phyloP scores from a whole-genome alignment of 2,329 filamentous ascomycete species.

The Pseudogymnoascus sp. region DNA sequence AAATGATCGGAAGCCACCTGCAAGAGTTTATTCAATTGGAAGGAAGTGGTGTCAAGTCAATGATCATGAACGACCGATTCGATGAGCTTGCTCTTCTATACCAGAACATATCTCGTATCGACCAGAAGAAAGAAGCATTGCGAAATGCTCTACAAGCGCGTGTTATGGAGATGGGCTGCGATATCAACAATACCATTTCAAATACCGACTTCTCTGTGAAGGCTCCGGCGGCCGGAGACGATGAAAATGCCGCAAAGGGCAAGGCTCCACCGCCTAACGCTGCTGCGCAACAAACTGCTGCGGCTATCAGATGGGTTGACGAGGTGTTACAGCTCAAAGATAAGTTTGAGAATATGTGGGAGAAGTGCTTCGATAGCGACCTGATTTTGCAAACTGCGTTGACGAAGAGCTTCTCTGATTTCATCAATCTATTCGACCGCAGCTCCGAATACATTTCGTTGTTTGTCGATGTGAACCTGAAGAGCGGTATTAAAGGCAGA shows the following conservation, averaged over 20 bases:
- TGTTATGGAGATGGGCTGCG: conserved; percentile 70
- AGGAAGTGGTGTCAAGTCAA: conserved; percentile 71
- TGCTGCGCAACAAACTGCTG: conserved; percentile 71
- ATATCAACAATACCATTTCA: conserved; percentile 66
- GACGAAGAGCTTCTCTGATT: conserved; percentile 80
- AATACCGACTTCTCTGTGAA: conserved; percentile 44
- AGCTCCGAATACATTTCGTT: conserved; percentile 89
- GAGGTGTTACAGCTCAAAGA: conserved; percentile 79
- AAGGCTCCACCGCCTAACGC: conserved; percentile 45
- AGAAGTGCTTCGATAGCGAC: conserved; percentile 64
- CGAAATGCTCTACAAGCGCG: conserved; percentile 64
- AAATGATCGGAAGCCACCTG: conserved; percentile 71
- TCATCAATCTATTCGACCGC: conserved; percentile 83
- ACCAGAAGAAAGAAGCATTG: conserved; percentile 62
- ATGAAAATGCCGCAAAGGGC: conserved; percentile 40
- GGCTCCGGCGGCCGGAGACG: conserved; percentile 34
- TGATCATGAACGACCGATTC: conserved; percentile 83
- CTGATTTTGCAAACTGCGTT: conserved; percentile 72
- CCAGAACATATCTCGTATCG: conserved; percentile 68
- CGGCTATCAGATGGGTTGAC: conserved; percentile 91
- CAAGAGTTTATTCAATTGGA: conserved; percentile 78
- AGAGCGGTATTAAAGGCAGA: conserved; percentile 87
- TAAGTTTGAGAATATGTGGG: conserved; percentile 79
- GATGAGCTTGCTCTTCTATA: conserved; percentile 78
- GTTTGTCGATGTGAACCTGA: conserved; percentile 94